These are phyloP conservation scores for Metschnikowia lunata DNA, from an alignment of 805 yeast genomes.

Conservation along the genomic window DNA sequence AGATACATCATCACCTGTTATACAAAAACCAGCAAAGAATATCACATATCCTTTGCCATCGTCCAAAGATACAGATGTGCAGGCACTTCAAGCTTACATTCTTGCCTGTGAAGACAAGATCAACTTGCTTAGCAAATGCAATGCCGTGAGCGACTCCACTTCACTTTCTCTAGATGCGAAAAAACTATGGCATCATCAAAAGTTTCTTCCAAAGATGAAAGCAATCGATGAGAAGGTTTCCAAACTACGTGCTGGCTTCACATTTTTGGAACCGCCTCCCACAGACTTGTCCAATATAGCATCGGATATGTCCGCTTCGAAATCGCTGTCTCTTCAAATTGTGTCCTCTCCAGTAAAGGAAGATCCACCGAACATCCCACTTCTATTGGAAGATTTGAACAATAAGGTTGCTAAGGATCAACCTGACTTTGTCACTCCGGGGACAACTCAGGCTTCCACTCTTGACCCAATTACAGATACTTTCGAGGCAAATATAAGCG, in stretches of 20 bases:
- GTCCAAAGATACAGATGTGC: constrained; percentile 7
- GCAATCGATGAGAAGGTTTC: constrained; percentile 15
- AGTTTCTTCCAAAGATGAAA: constrained; percentile 24
- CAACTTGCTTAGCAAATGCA: constrained; percentile 26
- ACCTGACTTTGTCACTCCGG: not conserved
- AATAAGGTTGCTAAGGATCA: not conserved
- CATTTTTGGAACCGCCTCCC: constrained; percentile 15
- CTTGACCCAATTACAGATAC: not conserved
- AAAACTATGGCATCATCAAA: constrained; percentile 21
- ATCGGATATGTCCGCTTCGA: constrained; percentile 6
- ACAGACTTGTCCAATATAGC: constrained; percentile 9
- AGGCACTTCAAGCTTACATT: constrained; percentile 21
- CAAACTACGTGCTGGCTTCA: constrained; percentile 9
- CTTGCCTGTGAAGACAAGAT: constrained; percentile 25
- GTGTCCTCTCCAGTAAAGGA: constrained; percentile 5
- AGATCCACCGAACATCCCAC: not conserved
- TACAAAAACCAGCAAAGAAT: no score
- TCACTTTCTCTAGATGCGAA: constrained; percentile 37
- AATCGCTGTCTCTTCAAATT: constrained; percentile 3
- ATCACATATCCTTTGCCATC: not conserved
- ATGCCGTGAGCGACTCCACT: constrained; percentile 32
- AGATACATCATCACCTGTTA: no score
- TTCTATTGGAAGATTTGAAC: not conserved
- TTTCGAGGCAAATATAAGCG: constrained; percentile 13
- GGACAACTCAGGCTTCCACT: not conserved